A percentile compares a stretch with the other conserved stretches of the same genome.
Evolutionary conservation across 441 rosid species (phyloP).

Genomic region (Gossypium trilobum): DNA sequence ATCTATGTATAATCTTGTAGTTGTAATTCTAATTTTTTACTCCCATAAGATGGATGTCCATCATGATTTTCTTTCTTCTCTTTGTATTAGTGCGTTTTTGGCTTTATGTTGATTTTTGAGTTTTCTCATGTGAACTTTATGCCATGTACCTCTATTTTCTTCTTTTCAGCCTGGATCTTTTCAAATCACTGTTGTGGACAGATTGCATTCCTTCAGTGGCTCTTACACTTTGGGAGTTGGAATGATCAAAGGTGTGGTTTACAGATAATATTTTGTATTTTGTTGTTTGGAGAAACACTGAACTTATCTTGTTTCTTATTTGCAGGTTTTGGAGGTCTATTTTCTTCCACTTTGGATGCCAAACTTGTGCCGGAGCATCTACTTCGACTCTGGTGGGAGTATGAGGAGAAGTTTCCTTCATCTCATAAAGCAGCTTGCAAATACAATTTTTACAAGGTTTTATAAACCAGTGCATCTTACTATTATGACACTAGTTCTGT

Average conservation of each 20-base stretch:
- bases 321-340: conserved; percentile 59
- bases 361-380: conserved; percentile 79
- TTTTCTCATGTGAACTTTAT: background rate
- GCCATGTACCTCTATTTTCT: conserved; percentile 3
- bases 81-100: background rate
- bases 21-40: background rate
- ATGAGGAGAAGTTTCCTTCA: conserved; percentile 37
- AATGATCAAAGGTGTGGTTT: conserved; percentile 57
- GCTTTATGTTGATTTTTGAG: background rate
- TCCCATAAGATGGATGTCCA: background rate
- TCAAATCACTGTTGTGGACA: conserved; percentile 41
- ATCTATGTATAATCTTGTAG: background rate
- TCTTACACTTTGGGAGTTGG: conserved; percentile 67
- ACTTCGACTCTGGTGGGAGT: conserved; percentile 65
- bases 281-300: background rate
- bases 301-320: conserved; percentile 16
- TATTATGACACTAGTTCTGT: background rate
- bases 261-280: background rate
- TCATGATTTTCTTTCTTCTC: background rate
- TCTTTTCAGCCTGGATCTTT: conserved; percentile 56
- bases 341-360: conserved; percentile 58
- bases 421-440: conserved; percentile 30
- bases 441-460: conserved; percentile 92
- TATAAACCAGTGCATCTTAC: conserved; percentile 4
- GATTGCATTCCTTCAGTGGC: conserved; percentile 50